Evolutionary conservation across 257 asterid species (phyloP), one percentile per base, ranked within the genome.

Genomic region (Capsicum pubescens): DNA sequence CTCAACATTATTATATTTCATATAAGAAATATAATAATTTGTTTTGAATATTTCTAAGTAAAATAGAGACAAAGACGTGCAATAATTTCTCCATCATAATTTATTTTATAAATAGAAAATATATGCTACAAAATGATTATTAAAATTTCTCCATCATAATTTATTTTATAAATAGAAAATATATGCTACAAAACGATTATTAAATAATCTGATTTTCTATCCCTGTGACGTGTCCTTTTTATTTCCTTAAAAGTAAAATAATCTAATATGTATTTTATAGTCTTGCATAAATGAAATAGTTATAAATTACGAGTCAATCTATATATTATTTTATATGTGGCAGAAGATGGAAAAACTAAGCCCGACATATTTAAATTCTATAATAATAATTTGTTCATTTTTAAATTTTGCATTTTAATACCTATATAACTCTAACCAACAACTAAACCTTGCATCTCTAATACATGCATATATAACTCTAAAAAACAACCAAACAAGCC

Each of bases 401-500:
- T 4, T 39, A 3, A 39, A 4, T 39, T 39, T 39, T 39, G 44
- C 44, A 39, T 39, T 39, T 39, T 4, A 39, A 39, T 39, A 39
- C 44, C 44, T 39, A 39, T 39, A 4, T 39, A 39, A 39, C 44
- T 39, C 44, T 39, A 4, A 39, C 44, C 44, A 3, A 39, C 44
- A 39, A 39, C 44, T 39, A 39, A 39, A 39, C 44, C 44, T 4
- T 39, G 44, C 8, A 44, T 44, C 6, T 44, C 6, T 44, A 44
- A 44, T 4, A 44, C 48, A 0, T 50, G 10, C 9, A 8, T 8
- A 50, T 8, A 50, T 50, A 26, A 26, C 6, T 66, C 1, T 66
- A 7, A 26, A 0, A 0, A 32, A 0, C 1, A 5, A 67, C 7
- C 9, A 36, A 67, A 35, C 0, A 0, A 14, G 2, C 12, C 3